Conservation (phyloP, 441 rosid species). For the Populus hybrid region DNA sequence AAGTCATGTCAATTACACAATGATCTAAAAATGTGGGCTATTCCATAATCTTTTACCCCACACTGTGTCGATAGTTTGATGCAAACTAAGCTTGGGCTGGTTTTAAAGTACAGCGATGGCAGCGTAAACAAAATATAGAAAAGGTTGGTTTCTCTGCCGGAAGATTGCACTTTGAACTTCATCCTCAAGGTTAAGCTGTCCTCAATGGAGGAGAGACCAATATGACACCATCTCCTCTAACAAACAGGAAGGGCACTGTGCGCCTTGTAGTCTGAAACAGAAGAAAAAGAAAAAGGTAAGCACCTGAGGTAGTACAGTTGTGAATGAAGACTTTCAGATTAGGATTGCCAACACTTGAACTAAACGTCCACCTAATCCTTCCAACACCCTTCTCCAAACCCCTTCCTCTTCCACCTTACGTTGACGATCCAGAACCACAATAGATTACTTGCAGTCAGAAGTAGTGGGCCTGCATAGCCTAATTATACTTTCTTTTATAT, state of each 20-base stretch:
- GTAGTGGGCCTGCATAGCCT: neutral
- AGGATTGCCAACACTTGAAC: neutral
- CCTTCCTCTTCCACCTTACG: neutral
- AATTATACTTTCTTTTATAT: neutral
- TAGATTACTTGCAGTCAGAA: neutral
- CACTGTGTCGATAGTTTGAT: conserved; percentile 1
- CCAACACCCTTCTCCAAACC: neutral
- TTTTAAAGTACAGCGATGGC: conserved; percentile 1
- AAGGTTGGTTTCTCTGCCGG: neutral
- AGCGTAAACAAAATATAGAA: neutral
- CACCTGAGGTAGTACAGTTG: neutral
- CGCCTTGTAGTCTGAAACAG: conserved; percentile 81
- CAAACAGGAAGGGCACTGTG: conserved; percentile 82
- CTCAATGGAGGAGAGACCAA: conserved; percentile 95
- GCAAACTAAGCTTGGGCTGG: conserved; percentile 11
- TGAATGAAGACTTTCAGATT: neutral
- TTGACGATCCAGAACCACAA: neutral
- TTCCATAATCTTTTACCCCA: conserved; percentile 7
- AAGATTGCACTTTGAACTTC: conserved; percentile 25
- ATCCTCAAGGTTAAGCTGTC: conserved; percentile 49
- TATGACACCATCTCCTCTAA: conserved; percentile 96
- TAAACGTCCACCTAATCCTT: neutral
- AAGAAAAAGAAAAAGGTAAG: neutral
- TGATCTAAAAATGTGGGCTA: conserved; percentile 2
- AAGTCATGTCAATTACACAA: neutral